phyloP scores from a whole-genome alignment of 2,329 filamentous ascomycete species.

The Talaromyces sp. region DNA sequence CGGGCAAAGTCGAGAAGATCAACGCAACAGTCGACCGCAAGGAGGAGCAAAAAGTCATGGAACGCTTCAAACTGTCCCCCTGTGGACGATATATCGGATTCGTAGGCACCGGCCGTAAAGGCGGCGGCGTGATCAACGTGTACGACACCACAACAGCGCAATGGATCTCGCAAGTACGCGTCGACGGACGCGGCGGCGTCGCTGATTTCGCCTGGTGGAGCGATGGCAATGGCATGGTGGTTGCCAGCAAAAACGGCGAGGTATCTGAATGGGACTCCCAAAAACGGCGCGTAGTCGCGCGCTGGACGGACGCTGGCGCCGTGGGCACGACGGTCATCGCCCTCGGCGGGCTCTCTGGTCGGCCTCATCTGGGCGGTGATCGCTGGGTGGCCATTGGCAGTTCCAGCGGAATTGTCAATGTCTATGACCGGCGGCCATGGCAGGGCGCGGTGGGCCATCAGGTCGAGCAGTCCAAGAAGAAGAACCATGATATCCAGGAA shows the following conservation, averaged over 20 bases:
- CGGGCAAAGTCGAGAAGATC: constrained; percentile 77
- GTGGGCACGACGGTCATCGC: constrained; percentile 77
- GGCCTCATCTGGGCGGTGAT: constrained; percentile 58
- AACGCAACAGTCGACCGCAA: constrained; percentile 62
- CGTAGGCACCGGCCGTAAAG: constrained; percentile 71
- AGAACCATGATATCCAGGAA: constrained; percentile 22
- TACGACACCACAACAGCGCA: constrained; percentile 74
- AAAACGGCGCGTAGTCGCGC: constrained; percentile 62
- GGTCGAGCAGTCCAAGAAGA: constrained; percentile 20
- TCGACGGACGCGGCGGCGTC: constrained; percentile 77
- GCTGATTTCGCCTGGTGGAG: constrained; percentile 93
- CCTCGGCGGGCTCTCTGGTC: constrained; percentile 53
- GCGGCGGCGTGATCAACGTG: constrained; percentile 82
- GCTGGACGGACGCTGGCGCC: constrained; percentile 88
- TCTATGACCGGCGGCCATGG: constrained; percentile 77
- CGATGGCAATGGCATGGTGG: constrained; percentile 71
- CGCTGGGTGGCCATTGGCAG: constrained; percentile 86
- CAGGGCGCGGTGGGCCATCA: constrained; percentile 30
- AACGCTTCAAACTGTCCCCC: constrained; percentile 79
- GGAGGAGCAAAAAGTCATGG: constrained; percentile 84
- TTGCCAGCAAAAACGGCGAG: constrained; percentile 80
- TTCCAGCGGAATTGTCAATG: constrained; percentile 80
- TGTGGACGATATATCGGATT: constrained; percentile 82
- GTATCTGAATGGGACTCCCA: constrained; percentile 81
- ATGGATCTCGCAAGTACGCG: constrained; percentile 76